These are phyloP conservation scores for Atkinsonella hypoxylon DNA, from an alignment of 2,329 filamentous ascomycete genomes.

Conservation along the genomic window DNA sequence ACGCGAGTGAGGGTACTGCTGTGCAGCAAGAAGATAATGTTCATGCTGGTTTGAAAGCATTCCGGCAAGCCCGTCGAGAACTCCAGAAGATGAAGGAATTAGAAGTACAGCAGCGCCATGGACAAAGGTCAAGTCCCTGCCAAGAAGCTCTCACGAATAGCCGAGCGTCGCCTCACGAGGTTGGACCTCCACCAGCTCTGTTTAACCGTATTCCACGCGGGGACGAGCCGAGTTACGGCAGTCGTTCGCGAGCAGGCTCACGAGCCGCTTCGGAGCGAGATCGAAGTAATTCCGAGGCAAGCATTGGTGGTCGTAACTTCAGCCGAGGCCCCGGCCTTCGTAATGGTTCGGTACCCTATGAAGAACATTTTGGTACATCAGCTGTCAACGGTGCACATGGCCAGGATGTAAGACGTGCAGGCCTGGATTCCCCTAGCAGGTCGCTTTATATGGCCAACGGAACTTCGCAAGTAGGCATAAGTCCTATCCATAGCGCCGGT, in stretches of 20 bases:
- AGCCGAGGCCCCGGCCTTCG: conserved; percentile 28
- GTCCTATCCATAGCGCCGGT: conserved; percentile 4
- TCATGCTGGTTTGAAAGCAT: conserved; percentile 42
- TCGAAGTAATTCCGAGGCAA: conserved; percentile 43
- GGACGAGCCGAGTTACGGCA: conserved; percentile 25
- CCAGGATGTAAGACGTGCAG: neutral
- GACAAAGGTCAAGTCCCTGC: conserved; percentile 6
- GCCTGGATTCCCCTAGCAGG: neutral
- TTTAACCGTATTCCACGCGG: conserved; percentile 33
- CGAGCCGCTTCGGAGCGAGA: conserved; percentile 32
- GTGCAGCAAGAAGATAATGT: conserved; percentile 28
- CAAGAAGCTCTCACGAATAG: conserved; percentile 16
- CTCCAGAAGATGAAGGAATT: conserved; percentile 43
- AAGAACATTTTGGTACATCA: conserved; percentile 20
- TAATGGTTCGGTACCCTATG: conserved; percentile 25
- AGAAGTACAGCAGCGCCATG: conserved; percentile 32
- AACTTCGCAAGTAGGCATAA: conserved; percentile 1
- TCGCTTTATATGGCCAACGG: conserved; percentile 1
- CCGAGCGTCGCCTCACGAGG: conserved; percentile 31
- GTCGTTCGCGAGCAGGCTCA: conserved; percentile 17
- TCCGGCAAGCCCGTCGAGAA: conserved; percentile 45
- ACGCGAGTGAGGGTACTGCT: neutral
- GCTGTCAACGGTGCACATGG: neutral
- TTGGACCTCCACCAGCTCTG: conserved; percentile 30
- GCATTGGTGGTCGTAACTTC: conserved; percentile 29